Percentiles rank a stretch among this genome's conserved stretches.
phyloP scores from a whole-genome alignment of 2,329 filamentous ascomycete species.

The Plectosphaerella plurivora region DNA sequence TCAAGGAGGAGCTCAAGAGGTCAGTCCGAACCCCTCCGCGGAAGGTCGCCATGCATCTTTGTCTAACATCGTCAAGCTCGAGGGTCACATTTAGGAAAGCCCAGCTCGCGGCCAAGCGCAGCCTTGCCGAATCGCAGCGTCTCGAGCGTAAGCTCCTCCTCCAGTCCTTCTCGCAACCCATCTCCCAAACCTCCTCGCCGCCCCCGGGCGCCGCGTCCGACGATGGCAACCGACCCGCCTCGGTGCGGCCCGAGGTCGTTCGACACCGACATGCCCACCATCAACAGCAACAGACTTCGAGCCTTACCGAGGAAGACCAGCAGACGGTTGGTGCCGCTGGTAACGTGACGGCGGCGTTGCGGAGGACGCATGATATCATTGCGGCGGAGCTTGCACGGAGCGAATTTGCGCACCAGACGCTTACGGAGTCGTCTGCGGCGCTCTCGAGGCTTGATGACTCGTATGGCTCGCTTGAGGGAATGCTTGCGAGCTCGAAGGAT shows the following conservation, averaged over 20 bases:
- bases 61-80: slow-evolving; percentile 30
- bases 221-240: slow-evolving; percentile 13
- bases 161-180: slow-evolving; percentile 51
- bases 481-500: slow-evolving; percentile 69
- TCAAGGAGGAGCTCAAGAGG: slow-evolving; percentile 68
- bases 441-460: slow-evolving; percentile 76
- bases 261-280: slow-evolving; percentile 22
- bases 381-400: slow-evolving; percentile 79
- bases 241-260: slow-evolving; percentile 13
- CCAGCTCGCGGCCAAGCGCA: slow-evolving; percentile 72
- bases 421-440: slow-evolving; percentile 78
- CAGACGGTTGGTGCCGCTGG: slow-evolving; percentile 69
- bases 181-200: slow-evolving; percentile 25
- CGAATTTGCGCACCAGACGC: slow-evolving; percentile 83
- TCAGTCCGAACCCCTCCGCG: slow-evolving; percentile 28
- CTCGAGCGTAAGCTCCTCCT: slow-evolving; percentile 75
- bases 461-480: slow-evolving; percentile 73
- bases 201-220: slow-evolving; percentile 13
- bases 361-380: slow-evolving; percentile 83
- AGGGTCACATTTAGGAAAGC: slow-evolving; percentile 74
- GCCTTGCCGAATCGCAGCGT: slow-evolving; percentile 66
- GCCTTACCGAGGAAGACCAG: slow-evolving; percentile 62
- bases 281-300: slow-evolving; percentile 27
- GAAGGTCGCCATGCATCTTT: neutral
- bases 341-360: slow-evolving; percentile 79